Base-by-base conservation (phyloP, 2,329 filamentous ascomycete species). In the Trichoderma brevicompactum region DNA sequence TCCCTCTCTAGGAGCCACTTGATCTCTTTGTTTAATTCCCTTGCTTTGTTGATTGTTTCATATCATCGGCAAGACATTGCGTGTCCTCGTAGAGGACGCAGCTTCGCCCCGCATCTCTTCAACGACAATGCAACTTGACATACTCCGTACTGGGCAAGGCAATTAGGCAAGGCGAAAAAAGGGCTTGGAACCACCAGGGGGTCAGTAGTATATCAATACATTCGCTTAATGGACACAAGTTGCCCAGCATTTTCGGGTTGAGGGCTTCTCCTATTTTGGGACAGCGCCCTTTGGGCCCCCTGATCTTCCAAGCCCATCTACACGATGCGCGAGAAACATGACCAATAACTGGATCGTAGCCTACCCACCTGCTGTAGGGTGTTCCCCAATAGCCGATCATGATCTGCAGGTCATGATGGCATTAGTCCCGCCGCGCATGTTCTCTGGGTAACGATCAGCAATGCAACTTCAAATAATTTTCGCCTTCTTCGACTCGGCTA, bases 401-500 rank as follows among this genome's bases (percentile, higher is more conserved):
- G 56, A 49, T 48, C 56, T 60, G 44, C 56, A 60, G 13, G 44
- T 19, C 56, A 60, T 60, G 32, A 40, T n/a, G 44, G 43, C 56
- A 60, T 40, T 40, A 23, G 56, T 49, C 56, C 44, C 56, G 40
- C 44, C 10, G 9, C 48, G 40, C 44, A 13, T 5, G 36, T 49
- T 38, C 49, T 17, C 19, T 32, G 34, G 34, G 44, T 38, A 44
- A 17, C 23, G 56, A 60, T 60, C 56, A 60, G 13, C 43, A 60
- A 28, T 17, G 17, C 38, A 15, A 19, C 8, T 13, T 40, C 34
- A 17, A 41, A 32, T 40, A 49, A 12, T 17, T 28, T 17, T 60
- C 44, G 19, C 43, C 38, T 48, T 34, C 23, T 28, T 17, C 19
- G 15, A 13, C 9, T 17, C 13, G 23, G 6, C 2, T 7, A 6